Base-by-base conservation (phyloP, 805 yeast species). In the Candida argentea region DNA sequence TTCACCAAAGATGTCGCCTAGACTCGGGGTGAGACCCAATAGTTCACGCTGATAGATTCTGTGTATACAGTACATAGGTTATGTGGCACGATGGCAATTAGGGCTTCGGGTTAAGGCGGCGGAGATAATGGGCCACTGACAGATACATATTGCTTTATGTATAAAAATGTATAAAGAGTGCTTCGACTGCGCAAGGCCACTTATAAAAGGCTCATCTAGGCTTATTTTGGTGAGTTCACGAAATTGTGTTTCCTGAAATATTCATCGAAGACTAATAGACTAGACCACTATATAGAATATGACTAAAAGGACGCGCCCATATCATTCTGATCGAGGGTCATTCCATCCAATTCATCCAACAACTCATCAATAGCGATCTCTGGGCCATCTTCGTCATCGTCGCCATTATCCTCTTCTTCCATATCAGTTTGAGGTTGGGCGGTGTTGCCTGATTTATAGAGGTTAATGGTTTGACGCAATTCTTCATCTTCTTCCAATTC, bases 401-500 rank as follows among this genome's bases (percentile, higher is more conserved):
- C 61, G 4, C 25, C 34, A n/a, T 45, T 49, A 7, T 40, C 50
- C 16, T 65, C 71, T 26, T 63, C 70, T 5, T 64, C 61, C n/a
- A n/a, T n/a, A 20, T 51, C 65, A 6, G 53, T 75, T 46, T 58
- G 69, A 17, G 57, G 73, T 15, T 48, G 38, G 9, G 44, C 45
- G 29, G 29, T 40, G 20, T 43, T 52, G 29, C 44, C 54, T 30
- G 78, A 73, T 61, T 86, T 91, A 66, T 91, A 91, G 46, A 91
- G 48, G 51, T 91, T 89, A 55, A 91, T 74, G 25, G 85, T 75
- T 45, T 80, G 86, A 65, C 98, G 81, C 52, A 91, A 70, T 52
- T 91, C 98, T 31, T 76, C 76, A 58, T 91, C 98, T 59, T 91
- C 97, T 65, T 91, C 98, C 52, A 91, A 73, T 55, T 91, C 95